A percentile compares a stretch with the other conserved stretches of the same genome.
phyloP scores from a whole-genome alignment of 768 basidiomycete species.

The Piloderma croceum region DNA sequence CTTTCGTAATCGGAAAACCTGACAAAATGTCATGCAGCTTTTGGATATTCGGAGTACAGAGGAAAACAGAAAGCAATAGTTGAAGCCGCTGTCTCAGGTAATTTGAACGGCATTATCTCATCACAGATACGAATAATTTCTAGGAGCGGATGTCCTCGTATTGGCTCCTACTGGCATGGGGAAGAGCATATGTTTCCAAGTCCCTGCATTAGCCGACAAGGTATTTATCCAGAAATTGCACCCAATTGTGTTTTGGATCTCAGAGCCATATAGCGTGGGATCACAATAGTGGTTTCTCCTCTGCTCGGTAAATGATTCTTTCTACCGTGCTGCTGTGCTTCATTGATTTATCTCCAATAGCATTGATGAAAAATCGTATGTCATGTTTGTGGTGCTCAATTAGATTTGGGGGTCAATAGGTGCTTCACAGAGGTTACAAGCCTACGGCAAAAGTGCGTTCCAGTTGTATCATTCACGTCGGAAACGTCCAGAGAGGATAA shows the following conservation, averaged over 20 bases:
- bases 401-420: too few relatives aligned
- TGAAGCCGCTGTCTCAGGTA: slow-evolving; percentile 62
- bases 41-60: slow-evolving; percentile 63
- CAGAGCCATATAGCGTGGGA: slow-evolving; percentile 43
- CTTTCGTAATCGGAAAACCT: not conserved
- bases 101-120: not conserved
- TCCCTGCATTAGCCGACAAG: slow-evolving; percentile 65
- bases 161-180: slow-evolving; percentile 88
- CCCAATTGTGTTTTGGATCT: not conserved
- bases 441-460: slow-evolving; percentile 48
- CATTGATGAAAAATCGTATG: slow-evolving; percentile 79
- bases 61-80: slow-evolving; percentile 77
- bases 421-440: slow-evolving; percentile 67
- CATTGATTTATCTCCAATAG: slow-evolving; percentile 29
- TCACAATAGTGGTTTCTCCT: slow-evolving; percentile 75
- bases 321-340: not conserved
- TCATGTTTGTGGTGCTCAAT: too few relatives aligned
- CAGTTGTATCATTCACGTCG: slow-evolving; percentile 60
- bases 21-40: slow-evolving; percentile 40
- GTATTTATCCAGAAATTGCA: slow-evolving; percentile 27
- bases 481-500: slow-evolving; percentile 55
- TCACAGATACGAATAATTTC: not conserved
- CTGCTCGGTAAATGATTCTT: slow-evolving; percentile 49
- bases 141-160: slow-evolving; percentile 71
- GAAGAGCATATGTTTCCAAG: slow-evolving; percentile 86